phyloP scores from a whole-genome alignment of 306 rosid genomes.

The Coriaria nepalensis region DNA sequence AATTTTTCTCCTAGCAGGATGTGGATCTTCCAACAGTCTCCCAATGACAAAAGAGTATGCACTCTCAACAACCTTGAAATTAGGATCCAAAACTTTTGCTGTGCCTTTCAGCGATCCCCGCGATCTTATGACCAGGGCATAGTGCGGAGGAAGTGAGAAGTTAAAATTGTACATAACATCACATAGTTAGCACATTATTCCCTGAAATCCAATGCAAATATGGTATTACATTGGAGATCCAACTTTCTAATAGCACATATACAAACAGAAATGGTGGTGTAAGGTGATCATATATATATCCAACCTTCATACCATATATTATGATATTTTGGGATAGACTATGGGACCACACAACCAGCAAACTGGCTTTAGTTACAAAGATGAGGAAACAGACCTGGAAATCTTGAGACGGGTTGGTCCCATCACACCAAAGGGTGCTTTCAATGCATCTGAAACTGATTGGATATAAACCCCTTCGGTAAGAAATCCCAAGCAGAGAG shows the following conservation, averaged over 20 bases:
- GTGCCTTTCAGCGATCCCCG: constrained; percentile 96
- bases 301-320: no score
- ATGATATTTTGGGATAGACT: not conserved
- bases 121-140: constrained; percentile 90
- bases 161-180: constrained; percentile 78
- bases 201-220: constrained; percentile 49
- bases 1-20: constrained; percentile 94
- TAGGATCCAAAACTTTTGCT: constrained; percentile 87
- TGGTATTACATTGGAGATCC: not conserved
- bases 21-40: constrained; percentile 85
- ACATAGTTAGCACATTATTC: constrained; percentile 75
- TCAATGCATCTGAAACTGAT: constrained; percentile 59
- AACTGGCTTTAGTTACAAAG: constrained; percentile 6
- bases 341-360: constrained; percentile 1
- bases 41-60: constrained; percentile 90
- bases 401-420: constrained; percentile 55
- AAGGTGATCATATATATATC: no score
- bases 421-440: constrained; percentile 46
- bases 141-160: constrained; percentile 92
- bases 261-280: not conserved
- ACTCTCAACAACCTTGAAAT: constrained; percentile 81
- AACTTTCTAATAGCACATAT: not conserved
- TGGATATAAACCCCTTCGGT: constrained; percentile 70
- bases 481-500: constrained; percentile 87
- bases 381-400: constrained; percentile 55